phyloP scores from a whole-genome alignment of 768 basidiomycete species.

The Boletus tylopilopsis region DNA sequence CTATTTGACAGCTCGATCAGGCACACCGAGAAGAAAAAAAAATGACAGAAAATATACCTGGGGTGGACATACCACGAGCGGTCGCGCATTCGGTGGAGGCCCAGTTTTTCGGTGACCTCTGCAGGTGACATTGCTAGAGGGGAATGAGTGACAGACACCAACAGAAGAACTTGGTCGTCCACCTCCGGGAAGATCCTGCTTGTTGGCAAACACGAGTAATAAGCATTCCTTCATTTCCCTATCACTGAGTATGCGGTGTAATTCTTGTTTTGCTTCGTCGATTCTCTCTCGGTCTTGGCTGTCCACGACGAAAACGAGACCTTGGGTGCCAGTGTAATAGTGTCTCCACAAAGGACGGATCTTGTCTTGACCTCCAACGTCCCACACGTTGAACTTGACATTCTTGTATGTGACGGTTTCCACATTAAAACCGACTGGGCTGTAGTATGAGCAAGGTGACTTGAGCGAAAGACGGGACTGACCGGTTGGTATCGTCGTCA shows the following conservation, averaged over 20 bases:
- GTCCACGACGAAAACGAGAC: conserved; percentile 97
- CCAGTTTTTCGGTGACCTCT: conserved; percentile 96
- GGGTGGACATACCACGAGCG: conserved; percentile 99
- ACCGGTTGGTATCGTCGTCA: conserved; percentile 98
- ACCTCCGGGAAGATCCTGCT: conserved; percentile 98
- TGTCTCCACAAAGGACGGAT: conserved; percentile 98
- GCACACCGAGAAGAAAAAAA: neutral
- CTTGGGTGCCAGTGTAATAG: conserved; percentile 99
- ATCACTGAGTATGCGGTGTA: conserved; percentile 94
- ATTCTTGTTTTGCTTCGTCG: conserved; percentile 93
- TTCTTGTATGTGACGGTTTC: conserved; percentile 99
- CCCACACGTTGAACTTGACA: conserved; percentile 93
- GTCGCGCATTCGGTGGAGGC: conserved; percentile 93
- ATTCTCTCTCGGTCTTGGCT: conserved; percentile 93
- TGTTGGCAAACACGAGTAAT: conserved; percentile 97
- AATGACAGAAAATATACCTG: conserved; percentile 51
- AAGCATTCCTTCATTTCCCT: conserved; percentile 98
- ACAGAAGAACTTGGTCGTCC: conserved; percentile 25
- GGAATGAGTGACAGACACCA: neutral
- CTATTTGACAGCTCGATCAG: conserved; percentile 39
- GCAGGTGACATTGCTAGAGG: conserved; percentile 91
- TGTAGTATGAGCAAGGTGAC: neutral
- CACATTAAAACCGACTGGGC: conserved; percentile 93
- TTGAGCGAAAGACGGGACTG: conserved; percentile 1
- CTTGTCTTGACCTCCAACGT: conserved; percentile 99